phyloP scores from a whole-genome alignment of 495 filamentous ascomycete genomes.

The Talaromyces stipitatus region DNA sequence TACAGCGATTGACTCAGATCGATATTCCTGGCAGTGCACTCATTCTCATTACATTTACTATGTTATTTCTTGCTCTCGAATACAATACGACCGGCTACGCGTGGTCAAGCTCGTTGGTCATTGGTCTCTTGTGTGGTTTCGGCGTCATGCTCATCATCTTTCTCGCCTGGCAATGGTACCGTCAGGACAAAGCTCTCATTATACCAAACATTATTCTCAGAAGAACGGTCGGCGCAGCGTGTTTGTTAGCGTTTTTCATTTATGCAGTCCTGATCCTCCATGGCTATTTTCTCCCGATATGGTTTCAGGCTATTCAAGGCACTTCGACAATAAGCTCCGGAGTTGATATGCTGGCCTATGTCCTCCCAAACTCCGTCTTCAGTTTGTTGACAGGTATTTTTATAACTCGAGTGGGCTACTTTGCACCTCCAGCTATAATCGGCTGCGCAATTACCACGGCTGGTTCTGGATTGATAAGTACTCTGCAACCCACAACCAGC shows the following conservation, averaged over 20 bases:
- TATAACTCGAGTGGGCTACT: conserved; percentile 57
- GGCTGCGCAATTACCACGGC: conserved; percentile 45
- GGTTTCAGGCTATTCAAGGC: conserved; percentile 6
- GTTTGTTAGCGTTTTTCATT: conserved; percentile 5
- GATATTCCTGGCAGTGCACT: conserved; percentile 22
- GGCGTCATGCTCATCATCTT: conserved; percentile 19
- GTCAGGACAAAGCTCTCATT: conserved; percentile 3
- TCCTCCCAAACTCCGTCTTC: conserved; percentile 4
- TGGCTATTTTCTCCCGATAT: conserved; percentile 4
- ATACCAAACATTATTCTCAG: not conserved
- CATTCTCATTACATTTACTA: conserved; percentile 18
- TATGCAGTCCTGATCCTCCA: conserved; percentile 29
- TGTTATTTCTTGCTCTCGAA: conserved; percentile 23
- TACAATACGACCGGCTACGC: conserved; percentile 16
- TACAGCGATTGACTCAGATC: conserved; percentile 24
- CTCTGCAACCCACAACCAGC: conserved; percentile 37
- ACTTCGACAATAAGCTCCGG: conserved; percentile 4
- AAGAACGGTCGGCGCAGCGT: conserved; percentile 5
- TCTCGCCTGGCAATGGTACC: conserved; percentile 5
- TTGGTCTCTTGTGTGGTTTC: conserved; percentile 19
- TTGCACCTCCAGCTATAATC: conserved; percentile 57
- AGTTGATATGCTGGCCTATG: conserved; percentile 5
- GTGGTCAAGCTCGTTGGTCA: conserved; percentile 16
- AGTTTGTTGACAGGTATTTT: conserved; percentile 31
- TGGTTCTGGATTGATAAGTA: conserved; percentile 61